Conservation (phyloP, 202 grass and related monocot genomes). For the Carex arenaria region DNA sequence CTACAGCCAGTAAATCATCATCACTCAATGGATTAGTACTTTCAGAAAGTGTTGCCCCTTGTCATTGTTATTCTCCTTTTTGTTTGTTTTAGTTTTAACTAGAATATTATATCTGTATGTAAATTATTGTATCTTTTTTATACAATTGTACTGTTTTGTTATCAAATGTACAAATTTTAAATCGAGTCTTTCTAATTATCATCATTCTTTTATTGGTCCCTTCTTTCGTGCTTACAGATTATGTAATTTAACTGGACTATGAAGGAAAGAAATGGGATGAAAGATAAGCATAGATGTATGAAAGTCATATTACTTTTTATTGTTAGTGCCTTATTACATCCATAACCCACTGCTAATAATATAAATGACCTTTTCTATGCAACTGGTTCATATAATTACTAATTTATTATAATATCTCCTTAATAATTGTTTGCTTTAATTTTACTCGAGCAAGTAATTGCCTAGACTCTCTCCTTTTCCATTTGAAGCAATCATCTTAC, state of each 20-base stretch:
- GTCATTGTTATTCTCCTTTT: neutral
- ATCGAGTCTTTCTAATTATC: neutral
- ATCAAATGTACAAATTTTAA: neutral
- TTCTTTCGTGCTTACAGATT: too few relatives aligned
- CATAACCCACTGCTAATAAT: neutral
- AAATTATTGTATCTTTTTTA: neutral
- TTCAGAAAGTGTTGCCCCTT: neutral
- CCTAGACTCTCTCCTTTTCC: neutral
- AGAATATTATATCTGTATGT: neutral
- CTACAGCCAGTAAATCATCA: neutral
- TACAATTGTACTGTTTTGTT: neutral
- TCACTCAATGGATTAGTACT: neutral
- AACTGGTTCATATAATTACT: neutral
- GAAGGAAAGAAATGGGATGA: too few relatives aligned
- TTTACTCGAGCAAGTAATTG: constrained; percentile 14
- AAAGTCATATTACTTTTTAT: neutral
- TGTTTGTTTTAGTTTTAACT: neutral
- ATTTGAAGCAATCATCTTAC: constrained; percentile 4
- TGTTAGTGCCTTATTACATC: constrained; percentile 7
- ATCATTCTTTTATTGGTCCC: neutral
- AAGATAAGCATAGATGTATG: neutral
- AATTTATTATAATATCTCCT: neutral
- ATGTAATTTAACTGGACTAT: too few relatives aligned
- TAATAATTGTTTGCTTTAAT: constrained; percentile 16
- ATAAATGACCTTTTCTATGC: neutral